Evolutionary conservation across 495 filamentous ascomycete genomes (phyloP).

Genomic region (Annulohypoxylon moriforme): DNA sequence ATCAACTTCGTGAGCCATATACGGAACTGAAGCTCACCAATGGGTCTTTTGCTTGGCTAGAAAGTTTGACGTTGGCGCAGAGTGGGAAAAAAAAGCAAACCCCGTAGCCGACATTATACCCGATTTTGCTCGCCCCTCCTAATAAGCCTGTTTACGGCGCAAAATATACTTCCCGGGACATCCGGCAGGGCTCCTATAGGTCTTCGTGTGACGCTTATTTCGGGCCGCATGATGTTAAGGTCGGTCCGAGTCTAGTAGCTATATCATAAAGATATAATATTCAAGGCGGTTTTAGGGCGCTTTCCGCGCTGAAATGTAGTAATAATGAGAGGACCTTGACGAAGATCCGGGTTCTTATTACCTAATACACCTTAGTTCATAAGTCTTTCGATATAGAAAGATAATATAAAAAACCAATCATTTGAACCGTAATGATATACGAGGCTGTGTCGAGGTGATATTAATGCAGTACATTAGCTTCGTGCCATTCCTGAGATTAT

Average conservation of each 20-base stretch:
- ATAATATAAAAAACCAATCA: neutral
- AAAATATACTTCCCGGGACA: neutral
- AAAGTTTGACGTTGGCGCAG: neutral
- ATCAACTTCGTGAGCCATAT: neutral
- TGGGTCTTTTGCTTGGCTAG: neutral
- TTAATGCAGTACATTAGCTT: neutral
- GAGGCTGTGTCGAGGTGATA: neutral
- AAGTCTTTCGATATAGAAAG: constrained; percentile 2
- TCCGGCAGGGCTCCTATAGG: constrained; percentile 5
- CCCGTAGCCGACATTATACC: neutral
- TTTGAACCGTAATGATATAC: neutral
- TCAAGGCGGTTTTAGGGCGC: neutral
- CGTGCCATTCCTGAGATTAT: constrained; percentile 8
- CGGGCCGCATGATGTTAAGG: neutral
- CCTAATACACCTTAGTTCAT: constrained; percentile 7
- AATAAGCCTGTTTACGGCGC: neutral
- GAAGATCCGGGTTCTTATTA: constrained; percentile 8
- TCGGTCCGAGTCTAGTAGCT: constrained; percentile 8
- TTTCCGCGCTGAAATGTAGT: neutral
- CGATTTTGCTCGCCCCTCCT: neutral
- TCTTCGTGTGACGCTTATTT: neutral
- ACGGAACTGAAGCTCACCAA: neutral
- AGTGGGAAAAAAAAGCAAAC: neutral
- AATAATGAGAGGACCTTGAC: neutral
- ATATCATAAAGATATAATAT: neutral